Evolutionary conservation across 2,329 filamentous ascomycete genomes (phyloP), one percentile per base, ranked within the genome.

Genomic region (Decorospora gaudefroyi): DNA sequence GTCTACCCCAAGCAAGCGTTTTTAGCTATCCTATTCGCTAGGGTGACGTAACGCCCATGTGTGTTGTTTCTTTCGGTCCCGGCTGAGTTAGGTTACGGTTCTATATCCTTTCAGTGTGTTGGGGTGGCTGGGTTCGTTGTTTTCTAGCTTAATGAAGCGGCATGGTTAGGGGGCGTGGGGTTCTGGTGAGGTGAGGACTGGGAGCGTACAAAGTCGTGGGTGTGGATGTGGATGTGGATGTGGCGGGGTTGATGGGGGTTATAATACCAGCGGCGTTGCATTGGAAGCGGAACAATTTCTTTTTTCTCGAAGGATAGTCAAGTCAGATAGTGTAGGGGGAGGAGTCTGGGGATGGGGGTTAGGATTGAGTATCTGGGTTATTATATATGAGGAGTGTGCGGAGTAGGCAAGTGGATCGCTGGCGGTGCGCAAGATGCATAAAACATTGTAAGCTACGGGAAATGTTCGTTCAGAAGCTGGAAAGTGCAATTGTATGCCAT

Each of bases 221-320:
- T 23, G 13, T 23, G 19, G 6, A 25, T 34, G 32, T 21, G 10
- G 4, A 4, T 23, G 1, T 13, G 19, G 6, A 16, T 34, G 32
- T 11, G 32, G 12, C 12, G 18, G 19, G 22, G 1, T 18, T 34
- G 32, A 15, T n/a, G 4, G 17, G 8, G 19, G 19, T 23, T n/a
- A 2, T 23, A 10, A 13, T 19, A 13, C 19, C 16, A 34, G 13
- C 10, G 19, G 32, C 11, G 32, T 21, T 2, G 19, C 10, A 13
- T 16, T 34, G 32, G 32, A 34, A 21, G 32, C 22, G 23, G 19
- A 34, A 4, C 32, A 25, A 7, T 34, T 34, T 23, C n/a, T n/a
- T n/a, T n/a, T n/a, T n/a, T n/a, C n/a, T 23, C 17, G 19, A 15
- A 11, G 12, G 13, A 25, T 12, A n/a, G n/a, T n/a, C n/a, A 16